A percentile compares a stretch with the other conserved stretches of the same genome.
These are phyloP conservation scores for Stemphylium lycopersici DNA, from an alignment of 2,329 filamentous ascomycete species.

Conservation along the genomic window DNA sequence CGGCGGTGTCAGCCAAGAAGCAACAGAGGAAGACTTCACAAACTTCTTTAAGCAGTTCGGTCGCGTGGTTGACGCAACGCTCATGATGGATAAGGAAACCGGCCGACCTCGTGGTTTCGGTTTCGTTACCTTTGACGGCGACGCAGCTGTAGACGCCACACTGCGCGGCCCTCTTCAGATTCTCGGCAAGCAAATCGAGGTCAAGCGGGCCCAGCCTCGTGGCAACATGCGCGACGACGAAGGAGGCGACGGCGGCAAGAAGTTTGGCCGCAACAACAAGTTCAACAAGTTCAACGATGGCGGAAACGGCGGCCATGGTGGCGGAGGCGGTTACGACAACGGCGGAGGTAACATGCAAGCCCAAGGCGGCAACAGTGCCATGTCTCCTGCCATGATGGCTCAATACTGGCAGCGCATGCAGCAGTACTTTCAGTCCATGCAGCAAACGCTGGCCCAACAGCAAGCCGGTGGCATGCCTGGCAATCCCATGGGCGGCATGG, in stretches of 20 bases:
- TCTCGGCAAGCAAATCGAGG: conserved; percentile 93
- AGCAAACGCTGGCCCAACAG: conserved; percentile 76
- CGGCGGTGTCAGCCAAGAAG: conserved; percentile 95
- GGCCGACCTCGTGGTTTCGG: conserved; percentile 95
- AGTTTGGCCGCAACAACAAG: conserved; percentile 47
- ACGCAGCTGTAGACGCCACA: conserved; percentile 91
- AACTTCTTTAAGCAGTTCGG: conserved; percentile 97
- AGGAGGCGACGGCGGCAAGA: conserved; percentile 66
- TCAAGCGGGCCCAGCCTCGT: conserved; percentile 95
- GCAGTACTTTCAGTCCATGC: conserved; percentile 94
- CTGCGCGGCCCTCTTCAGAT: conserved; percentile 86
- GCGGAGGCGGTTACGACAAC: conserved; percentile 54
- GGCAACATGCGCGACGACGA: conserved; percentile 94
- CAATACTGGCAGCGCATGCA: conserved; percentile 99
- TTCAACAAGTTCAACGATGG: conserved; percentile 45
- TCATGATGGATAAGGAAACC: conserved; percentile 99
- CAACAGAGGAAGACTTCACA: conserved; percentile 93
- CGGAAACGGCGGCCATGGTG: conserved; percentile 50
- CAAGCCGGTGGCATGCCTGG: conserved; percentile 47
- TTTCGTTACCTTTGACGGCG: conserved; percentile 97
- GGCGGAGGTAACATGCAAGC: conserved; percentile 54
- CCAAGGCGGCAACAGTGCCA: conserved; percentile 58
- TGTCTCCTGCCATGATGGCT: conserved; percentile 97
- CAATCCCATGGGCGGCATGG: conserved; percentile 56
- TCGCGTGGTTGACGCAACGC: conserved; percentile 91